Evolutionary conservation across 1,284 basidiomycete genomes (phyloP).

Genomic region (Gymnopus androsaceus): DNA sequence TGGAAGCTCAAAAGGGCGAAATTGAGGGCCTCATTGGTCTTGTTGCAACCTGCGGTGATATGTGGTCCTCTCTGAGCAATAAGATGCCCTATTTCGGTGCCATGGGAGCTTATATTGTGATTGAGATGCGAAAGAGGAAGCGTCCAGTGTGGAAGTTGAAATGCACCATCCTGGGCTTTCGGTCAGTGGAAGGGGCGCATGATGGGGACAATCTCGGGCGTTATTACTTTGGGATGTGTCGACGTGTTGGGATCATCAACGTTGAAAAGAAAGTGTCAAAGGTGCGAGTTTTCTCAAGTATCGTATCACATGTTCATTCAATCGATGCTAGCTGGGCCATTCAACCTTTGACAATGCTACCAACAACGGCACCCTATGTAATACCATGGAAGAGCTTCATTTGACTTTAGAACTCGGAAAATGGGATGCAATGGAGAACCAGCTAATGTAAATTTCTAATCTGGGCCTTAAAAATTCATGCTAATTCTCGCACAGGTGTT

Average conservation of each 20-base stretch:
- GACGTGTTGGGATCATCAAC: neutral
- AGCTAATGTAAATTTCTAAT: too few relatives aligned
- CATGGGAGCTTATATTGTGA: neutral
- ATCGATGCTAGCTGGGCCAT: neutral
- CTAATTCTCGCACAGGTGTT: neutral
- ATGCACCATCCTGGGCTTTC: neutral
- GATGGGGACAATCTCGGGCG: neutral
- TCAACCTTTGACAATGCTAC: neutral
- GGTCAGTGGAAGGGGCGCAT: neutral
- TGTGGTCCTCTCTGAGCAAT: neutral
- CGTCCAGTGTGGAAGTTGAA: neutral
- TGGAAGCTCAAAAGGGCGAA: neutral
- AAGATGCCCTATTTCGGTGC: neutral
- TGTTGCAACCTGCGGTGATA: neutral
- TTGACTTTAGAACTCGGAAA: neutral
- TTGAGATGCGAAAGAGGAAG: neutral
- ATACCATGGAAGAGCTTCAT: neutral
- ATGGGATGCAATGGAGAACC: neutral
- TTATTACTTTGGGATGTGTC: neutral
- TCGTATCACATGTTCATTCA: neutral
- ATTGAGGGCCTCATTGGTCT: neutral
- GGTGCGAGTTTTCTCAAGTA: neutral
- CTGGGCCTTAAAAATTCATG: neutral
- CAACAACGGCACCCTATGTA: neutral
- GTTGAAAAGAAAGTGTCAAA: neutral